Evolutionary conservation across 2,329 filamentous ascomycete species (phyloP).

Genomic region (Claviceps paspali): DNA sequence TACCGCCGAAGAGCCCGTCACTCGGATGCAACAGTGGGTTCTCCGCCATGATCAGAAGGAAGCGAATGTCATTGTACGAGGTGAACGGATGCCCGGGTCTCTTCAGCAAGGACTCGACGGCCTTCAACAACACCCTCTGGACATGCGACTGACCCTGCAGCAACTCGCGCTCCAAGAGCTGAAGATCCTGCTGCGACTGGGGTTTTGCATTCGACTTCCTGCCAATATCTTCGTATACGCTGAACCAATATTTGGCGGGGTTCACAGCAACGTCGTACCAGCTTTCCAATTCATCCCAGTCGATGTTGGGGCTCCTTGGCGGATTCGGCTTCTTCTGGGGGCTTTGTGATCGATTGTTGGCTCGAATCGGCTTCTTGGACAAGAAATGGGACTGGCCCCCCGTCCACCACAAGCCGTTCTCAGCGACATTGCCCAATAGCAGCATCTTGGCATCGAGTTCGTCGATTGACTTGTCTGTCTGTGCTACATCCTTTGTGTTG

Average conservation of each 20-base stretch:
- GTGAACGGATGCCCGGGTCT: slow-evolving; percentile 56
- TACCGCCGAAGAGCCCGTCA: slow-evolving; percentile 24
- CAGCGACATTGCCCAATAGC: slow-evolving; percentile 58
- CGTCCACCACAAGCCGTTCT: slow-evolving; percentile 75
- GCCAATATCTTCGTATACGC: slow-evolving; percentile 38
- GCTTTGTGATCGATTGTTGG: slow-evolving; percentile 1
- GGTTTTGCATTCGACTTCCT: slow-evolving; percentile 14
- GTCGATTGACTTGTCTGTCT: slow-evolving; percentile 10
- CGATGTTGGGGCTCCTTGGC: slow-evolving; percentile 42
- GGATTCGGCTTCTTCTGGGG: background rate
- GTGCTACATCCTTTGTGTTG: slow-evolving; percentile 7
- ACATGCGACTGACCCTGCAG: slow-evolving; percentile 50
- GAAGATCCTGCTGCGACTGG: slow-evolving; percentile 21
- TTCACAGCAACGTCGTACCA: slow-evolving; percentile 63
- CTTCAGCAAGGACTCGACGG: slow-evolving; percentile 64
- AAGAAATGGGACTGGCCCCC: slow-evolving; percentile 25
- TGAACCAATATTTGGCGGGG: slow-evolving; percentile 51
- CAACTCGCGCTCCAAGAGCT: slow-evolving; percentile 30
- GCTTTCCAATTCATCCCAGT: slow-evolving; percentile 54
- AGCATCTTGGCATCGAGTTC: slow-evolving; percentile 63
- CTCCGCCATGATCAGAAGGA: slow-evolving; percentile 60
- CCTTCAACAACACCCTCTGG: slow-evolving; percentile 58
- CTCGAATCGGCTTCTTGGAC: background rate
- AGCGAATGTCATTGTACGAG: slow-evolving; percentile 56
- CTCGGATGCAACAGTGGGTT: slow-evolving; percentile 58